Base-by-base conservation (phyloP, 176 grass and related monocot species). In the Carex parvula region DNA sequence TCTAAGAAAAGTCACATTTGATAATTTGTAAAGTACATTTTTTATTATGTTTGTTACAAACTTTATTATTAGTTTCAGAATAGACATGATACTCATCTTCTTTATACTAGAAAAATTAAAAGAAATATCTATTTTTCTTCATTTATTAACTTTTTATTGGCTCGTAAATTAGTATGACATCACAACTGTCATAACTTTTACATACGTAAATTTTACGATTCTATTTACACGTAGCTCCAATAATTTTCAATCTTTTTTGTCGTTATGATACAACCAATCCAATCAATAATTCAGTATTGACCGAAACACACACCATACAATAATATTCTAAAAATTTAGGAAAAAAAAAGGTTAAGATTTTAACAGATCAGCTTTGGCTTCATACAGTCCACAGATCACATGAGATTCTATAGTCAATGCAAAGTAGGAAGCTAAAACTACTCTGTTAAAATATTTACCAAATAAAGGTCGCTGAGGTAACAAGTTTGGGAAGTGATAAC, bases 401-500 rank as follows among this genome's bases (percentile, higher is more conserved):
- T 5, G 37, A 39, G 37, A 39, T 39, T 39, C 3, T 39, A 39
- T 39, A 39, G 4, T 39, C 0, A 39, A 39, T 39, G 37, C 37
- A 0, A 4, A 5, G 37, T 8, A 46, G 1, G 8, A 46, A 46
- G 44, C 44, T 9, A 46, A 46, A 46, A 10, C 8, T 9, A 9
- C 0, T 9, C 8, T 46, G 44, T 46, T 46, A 46, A 46, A 46
- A 46, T 46, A 8, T 46, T 46, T 46, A 46, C 44, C 44, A 46
- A 18, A 18, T 32, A 3, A 14, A 1, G 21, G 4, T 24, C 22
- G 4, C 16, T 66, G n/a, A 64, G 60, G 30, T 35, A 9, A 67
- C 60, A 83, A 68, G 24, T 50, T 77, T 44, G 62, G 79, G 18
- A 64, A 42, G 1, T 22, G 16, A 80, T 80, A 80, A 80, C 55